These are phyloP conservation scores for Coniosporium apollinis DNA, from an alignment of 495 filamentous ascomycete genomes.

Conservation along the genomic window DNA sequence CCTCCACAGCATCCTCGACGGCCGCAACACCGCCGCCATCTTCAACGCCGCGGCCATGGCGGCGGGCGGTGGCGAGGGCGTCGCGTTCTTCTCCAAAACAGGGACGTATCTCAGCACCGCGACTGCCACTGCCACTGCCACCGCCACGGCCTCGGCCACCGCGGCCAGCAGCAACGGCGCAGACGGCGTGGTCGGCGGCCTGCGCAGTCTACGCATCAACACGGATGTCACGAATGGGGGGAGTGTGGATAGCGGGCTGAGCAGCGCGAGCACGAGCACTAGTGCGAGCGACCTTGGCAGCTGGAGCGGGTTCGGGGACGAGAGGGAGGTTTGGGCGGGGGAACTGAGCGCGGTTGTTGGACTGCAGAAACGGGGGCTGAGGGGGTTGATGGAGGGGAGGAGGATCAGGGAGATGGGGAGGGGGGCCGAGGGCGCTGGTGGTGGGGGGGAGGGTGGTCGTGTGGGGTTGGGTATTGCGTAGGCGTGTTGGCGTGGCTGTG, in stretches of 20 bases:
- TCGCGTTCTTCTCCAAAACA: conserved; percentile 12
- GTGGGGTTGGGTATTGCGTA: conserved; percentile 15
- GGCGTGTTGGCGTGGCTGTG: background rate
- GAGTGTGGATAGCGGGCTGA: conserved; percentile 2
- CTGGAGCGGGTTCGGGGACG: conserved; percentile 5
- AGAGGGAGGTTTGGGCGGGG: conserved; percentile 57
- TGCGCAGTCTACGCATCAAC: conserved; percentile 19
- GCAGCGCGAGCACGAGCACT: conserved; percentile 9
- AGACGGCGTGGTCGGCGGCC: conserved; percentile 6
- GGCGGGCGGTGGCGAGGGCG: conserved; percentile 70
- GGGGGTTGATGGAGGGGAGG: conserved; percentile 89
- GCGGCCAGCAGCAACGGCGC: conserved; percentile 4
- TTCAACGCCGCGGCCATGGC: conserved; percentile 99
- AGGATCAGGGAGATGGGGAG: conserved; percentile 58
- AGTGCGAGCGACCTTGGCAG: conserved; percentile 12
- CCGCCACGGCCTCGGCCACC: conserved; percentile 9
- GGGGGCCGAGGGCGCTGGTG: conserved; percentile 17
- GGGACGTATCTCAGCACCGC: background rate
- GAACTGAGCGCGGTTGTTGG: conserved; percentile 89
- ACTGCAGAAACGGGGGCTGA: conserved; percentile 78
- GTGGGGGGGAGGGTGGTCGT: conserved; percentile 4
- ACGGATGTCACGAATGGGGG: conserved; percentile 18
- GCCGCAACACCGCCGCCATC: conserved; percentile 83
- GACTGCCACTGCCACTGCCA: background rate
- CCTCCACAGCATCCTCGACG: conserved; percentile 78